Evolutionary conservation across 2,329 filamentous ascomycete genomes (phyloP), one percentile per base, ranked within the genome.

Genomic region (Pseudogymnoascus sp.): DNA sequence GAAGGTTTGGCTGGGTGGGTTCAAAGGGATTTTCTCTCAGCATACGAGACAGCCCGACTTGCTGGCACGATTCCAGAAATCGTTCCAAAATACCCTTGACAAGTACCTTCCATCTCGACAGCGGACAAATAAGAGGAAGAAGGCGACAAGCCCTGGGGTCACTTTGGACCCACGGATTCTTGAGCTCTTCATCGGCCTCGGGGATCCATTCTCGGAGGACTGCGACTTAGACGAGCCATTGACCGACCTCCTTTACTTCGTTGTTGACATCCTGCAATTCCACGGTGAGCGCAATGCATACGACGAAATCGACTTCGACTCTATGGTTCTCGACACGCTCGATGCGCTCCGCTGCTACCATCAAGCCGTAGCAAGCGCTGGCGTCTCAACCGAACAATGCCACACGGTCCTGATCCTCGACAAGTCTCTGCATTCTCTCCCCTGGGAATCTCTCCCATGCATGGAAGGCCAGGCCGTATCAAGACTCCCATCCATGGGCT

Each of bases 201-300:
- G 91, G 3, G 86, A 91, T 69, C 84, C 90, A 2, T 84, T 84
- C 0, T 82, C 83, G 6, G 83, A 87, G 1, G 84, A 87, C 6
- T 77, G 79, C 64, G 91, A 96, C 66, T 82, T 96, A 21, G 93
- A 97, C 66, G 93, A 97, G 70, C 86, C 88, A 0, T 78, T 99
- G n/a, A 91, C 88, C 68, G 95, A 99, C 73, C 79, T 99, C 28
- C 83, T 99, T 3, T 97, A 97, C 76, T 97, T 97, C 72, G 90
- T 97, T 1, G 88, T 99, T 5, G 95, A 99, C 70, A 93, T 97
- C 61, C 80, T 99, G 2, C 95, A 97, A 73, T 97, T 99, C 75
- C 91, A 96, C 69, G 95, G 95, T 14, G 96, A 99, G 76, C 85
- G 87, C 59, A 99, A 97, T 72, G 95, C 96, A 0, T 97, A 97